Evolutionary conservation across 1,284 basidiomycete genomes (phyloP), one percentile per base, ranked within the genome.

Genomic region (Neolentinus lepideus): DNA sequence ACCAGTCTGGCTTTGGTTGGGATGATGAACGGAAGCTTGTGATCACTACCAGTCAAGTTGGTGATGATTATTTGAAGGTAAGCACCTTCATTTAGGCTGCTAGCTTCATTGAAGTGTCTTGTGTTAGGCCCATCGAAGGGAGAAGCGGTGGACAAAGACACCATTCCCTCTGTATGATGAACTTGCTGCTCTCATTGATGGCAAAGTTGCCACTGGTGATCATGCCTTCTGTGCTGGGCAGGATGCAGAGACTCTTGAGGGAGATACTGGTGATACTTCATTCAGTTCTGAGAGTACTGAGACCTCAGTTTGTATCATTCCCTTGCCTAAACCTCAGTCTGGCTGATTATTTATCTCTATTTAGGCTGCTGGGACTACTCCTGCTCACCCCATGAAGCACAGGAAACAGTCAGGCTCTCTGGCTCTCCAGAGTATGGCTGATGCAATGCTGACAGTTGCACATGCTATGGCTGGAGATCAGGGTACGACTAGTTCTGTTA

Each of bases 1-100:
- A 16, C 9, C 33, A 9, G 45, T 71, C 68, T 21, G 70, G 70
- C 1, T 71, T 69, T 63, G 69, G 71, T 1, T 71, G 69, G 69
- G 64, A 71, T 63, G 61, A 61, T 46, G 60, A 22, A 2, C 46
- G 52, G 9, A 31, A 61, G 6, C 36, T 66, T 4, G 67, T 69
- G 3, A 67, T 62, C 26, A 68, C 67, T 14, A 45, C 57, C 11
- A 63, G 64, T 26, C 56, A 61, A 26, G 69, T 71, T 0, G 71
- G 71, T 68, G 56, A 61, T 1, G 48, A 46, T 1, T 55, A 61
- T 25, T 12, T 67, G 9, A 35, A 2, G 52, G 54, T 56, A 67
- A 66, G 29, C 16, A 55, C 59, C 51, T 57, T 31, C 21, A 19
- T 53, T 19, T 50, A 47, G 47, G 24, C 19, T 27, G 47, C 38